Evolutionary conservation across 23 red algal species (phyloP).

Genomic region (Gracilaria caudata): DNA sequence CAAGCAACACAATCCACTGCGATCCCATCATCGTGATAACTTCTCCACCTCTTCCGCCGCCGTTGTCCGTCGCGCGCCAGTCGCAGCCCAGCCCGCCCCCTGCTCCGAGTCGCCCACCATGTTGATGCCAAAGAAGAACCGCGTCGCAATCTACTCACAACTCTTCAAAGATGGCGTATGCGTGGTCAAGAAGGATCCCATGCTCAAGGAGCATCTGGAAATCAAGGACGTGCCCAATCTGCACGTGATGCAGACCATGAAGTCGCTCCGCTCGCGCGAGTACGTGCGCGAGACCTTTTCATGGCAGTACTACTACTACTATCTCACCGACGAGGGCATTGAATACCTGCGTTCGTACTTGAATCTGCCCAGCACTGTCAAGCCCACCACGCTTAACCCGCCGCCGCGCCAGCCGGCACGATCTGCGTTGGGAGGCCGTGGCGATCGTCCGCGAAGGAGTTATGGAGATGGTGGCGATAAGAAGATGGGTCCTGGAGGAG

Average conservation of each 20-base stretch:
- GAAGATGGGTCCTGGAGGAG: constrained; percentile 88
- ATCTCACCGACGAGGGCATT: constrained; percentile 98
- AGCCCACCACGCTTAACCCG: constrained; percentile 82
- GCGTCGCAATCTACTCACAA: constrained; percentile 87
- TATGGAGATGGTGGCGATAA: constrained; percentile 75
- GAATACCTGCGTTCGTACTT: constrained; percentile 93
- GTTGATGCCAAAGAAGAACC: constrained; percentile 96
- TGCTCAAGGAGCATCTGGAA: constrained; percentile 83
- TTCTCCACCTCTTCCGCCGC: too few relatives aligned
- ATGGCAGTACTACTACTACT: constrained; percentile 98
- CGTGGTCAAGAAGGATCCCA: constrained; percentile 89
- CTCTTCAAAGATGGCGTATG: constrained; percentile 97
- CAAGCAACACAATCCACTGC: too few relatives aligned
- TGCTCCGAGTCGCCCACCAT: constrained; percentile 81
- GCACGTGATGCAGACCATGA: constrained; percentile 95
- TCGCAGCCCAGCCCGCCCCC: too few relatives aligned
- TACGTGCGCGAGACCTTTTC: constrained; percentile 96
- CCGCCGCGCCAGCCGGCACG: constrained; percentile 74
- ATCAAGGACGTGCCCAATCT: constrained; percentile 91
- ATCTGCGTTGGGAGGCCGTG: constrained; percentile 47
- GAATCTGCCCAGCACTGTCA: constrained; percentile 85
- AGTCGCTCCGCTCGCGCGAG: constrained; percentile 84
- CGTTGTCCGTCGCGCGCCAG: too few relatives aligned
- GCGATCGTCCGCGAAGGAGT: constrained; percentile 54
- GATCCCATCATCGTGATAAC: too few relatives aligned